Percentiles rank a stretch among this genome's conserved stretches.
phyloP scores from a whole-genome alignment of 177 flowering plant genomes.

The Vitis hybrid region DNA sequence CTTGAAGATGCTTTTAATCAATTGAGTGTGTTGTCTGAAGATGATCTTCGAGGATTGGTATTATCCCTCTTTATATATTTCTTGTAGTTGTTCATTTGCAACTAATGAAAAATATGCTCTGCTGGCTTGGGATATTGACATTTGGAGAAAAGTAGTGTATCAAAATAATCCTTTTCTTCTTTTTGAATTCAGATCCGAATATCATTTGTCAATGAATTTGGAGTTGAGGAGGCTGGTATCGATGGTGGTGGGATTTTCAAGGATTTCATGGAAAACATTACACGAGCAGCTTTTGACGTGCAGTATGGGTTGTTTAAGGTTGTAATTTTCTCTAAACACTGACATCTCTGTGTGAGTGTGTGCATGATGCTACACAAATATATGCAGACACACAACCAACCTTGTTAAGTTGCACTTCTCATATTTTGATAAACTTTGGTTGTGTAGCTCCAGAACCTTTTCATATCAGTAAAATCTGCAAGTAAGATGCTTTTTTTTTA shows the following conservation, averaged over 20 bases:
- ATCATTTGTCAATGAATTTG: constrained; percentile 89
- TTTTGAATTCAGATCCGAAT: constrained; percentile 72
- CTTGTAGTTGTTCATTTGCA: neutral
- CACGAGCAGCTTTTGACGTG: constrained; percentile 90
- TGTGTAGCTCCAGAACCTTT: too few relatives aligned
- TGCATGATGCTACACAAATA: neutral
- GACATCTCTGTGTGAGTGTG: neutral
- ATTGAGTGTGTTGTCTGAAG: constrained; percentile 78
- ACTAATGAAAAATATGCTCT: neutral
- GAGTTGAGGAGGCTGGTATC: constrained; percentile 99
- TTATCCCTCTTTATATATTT: neutral
- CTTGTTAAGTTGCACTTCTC: too few relatives aligned
- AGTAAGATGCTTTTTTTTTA: too few relatives aligned
- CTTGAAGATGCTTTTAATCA: constrained; percentile 94
- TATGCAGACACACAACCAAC: neutral
- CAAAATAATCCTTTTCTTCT: constrained; percentile 3
- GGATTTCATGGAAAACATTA: constrained; percentile 97
- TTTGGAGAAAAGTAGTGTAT: neutral
- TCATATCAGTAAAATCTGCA: too few relatives aligned
- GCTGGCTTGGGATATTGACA: constrained; percentile 1
- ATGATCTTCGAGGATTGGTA: constrained; percentile 89
- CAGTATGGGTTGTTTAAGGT: constrained; percentile 99
- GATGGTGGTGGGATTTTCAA: constrained; percentile 99
- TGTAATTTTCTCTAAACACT: neutral
- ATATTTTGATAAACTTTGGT: too few relatives aligned